Conservation (phyloP, 768 basidiomycete genomes). For the Boletus sp. region DNA sequence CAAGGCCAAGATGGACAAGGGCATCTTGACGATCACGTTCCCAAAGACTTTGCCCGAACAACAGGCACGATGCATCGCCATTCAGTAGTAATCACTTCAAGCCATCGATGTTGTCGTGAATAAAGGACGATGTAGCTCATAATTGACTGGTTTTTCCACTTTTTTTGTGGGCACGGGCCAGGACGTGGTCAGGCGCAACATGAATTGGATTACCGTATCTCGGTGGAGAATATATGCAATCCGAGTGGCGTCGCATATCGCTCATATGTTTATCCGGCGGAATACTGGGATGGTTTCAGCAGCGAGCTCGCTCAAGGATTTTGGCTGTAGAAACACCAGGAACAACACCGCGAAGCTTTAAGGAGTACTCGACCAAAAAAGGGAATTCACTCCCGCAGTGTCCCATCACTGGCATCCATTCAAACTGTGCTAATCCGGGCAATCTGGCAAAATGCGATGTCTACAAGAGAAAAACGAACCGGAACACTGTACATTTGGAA, state of each 20-base stretch:
- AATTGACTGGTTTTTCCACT: neutral
- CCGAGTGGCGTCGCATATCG: no score
- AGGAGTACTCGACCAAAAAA: no score
- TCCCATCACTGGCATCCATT: neutral
- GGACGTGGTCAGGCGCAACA: no score
- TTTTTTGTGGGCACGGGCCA: no score
- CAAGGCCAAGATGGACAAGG: constrained; percentile 46
- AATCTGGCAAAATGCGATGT: neutral
- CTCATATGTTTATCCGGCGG: no score
- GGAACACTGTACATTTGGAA: neutral
- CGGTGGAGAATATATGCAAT: no score
- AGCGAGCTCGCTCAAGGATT: no score
- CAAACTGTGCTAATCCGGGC: no score
- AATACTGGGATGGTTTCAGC: no score
- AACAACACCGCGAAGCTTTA: no score
- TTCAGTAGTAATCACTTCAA: neutral
- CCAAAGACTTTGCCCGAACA: constrained; percentile 40
- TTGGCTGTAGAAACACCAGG: no score
- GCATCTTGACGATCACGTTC: constrained; percentile 46
- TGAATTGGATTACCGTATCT: no score
- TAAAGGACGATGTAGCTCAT: neutral
- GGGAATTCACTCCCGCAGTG: neutral
- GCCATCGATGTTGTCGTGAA: neutral
- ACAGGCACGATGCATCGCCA: constrained; percentile 39
- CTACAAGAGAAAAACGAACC: neutral